Conservation (phyloP, 2,329 filamentous ascomycete species). For the Pyrenophora teres region DNA sequence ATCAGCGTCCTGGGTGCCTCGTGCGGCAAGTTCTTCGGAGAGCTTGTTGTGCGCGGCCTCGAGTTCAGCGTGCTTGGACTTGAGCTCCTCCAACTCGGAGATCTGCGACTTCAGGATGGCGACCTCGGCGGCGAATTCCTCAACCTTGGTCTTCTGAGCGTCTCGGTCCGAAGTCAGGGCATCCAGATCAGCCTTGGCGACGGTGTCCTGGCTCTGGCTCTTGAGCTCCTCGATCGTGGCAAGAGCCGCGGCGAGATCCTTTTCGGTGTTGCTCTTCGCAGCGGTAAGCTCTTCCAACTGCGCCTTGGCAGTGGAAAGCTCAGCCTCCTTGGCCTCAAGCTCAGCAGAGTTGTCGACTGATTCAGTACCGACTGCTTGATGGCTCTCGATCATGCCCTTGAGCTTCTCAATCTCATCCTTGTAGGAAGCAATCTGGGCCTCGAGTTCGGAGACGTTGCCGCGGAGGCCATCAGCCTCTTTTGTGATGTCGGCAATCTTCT, state of each 20-base stretch:
- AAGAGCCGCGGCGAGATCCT: conserved; percentile 26
- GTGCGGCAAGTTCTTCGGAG: conserved; percentile 20
- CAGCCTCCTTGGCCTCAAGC: conserved; percentile 37
- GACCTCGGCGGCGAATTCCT: conserved; percentile 29
- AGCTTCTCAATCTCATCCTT: conserved; percentile 39
- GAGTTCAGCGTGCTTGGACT: conserved; percentile 23
- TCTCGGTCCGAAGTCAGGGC: conserved; percentile 33
- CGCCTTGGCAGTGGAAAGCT: conserved; percentile 25
- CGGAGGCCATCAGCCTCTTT: conserved; percentile 24
- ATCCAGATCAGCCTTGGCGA: conserved; percentile 35
- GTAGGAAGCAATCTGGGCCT: conserved; percentile 33
- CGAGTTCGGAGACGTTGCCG: conserved; percentile 28
- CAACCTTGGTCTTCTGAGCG: conserved; percentile 25
- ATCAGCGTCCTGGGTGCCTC: conserved; percentile 26
- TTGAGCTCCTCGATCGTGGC: conserved; percentile 29
- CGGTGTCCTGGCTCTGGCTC: conserved; percentile 16
- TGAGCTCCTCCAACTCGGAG: conserved; percentile 21
- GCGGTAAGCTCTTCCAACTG: conserved; percentile 24
- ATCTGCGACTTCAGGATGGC: conserved; percentile 33
- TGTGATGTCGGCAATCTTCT: conserved; percentile 29
- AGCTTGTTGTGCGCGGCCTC: conserved; percentile 22
- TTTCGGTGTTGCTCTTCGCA: conserved; percentile 20
- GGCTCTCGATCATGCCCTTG: conserved; percentile 28
- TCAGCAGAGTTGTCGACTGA: conserved; percentile 28
- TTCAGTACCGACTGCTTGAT: conserved; percentile 24